Evolutionary conservation across 441 rosid species (phyloP).

Genomic region (Bruguiera hainesii): DNA sequence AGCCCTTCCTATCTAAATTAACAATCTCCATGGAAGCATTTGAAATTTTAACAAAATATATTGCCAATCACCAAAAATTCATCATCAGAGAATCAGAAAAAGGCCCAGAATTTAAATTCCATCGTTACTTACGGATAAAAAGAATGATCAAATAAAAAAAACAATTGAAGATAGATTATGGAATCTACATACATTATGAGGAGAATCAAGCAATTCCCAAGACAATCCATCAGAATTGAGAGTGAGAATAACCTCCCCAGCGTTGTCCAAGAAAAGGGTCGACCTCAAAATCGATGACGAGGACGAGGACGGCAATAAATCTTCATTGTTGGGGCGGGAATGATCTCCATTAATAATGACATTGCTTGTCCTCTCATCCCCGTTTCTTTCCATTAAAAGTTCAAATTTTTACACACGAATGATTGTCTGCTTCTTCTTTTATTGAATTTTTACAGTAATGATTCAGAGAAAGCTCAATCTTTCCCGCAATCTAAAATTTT

Average conservation of each 20-base stretch:
- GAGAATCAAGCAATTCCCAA: slow-evolving; percentile 56
- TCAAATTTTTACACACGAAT: background rate
- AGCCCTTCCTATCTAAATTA: no score
- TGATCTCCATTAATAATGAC: slow-evolving; percentile 10
- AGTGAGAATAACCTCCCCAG: slow-evolving; percentile 58
- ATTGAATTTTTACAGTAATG: background rate
- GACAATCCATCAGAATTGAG: slow-evolving; percentile 58
- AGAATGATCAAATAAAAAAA: no score
- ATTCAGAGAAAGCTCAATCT: background rate
- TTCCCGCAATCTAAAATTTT: no score
- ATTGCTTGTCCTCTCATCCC: slow-evolving; percentile 12
- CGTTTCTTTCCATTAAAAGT: slow-evolving; percentile 30
- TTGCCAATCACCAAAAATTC: no score
- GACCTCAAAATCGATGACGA: slow-evolving; percentile 28
- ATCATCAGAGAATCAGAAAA: no score
- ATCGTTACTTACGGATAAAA: no score
- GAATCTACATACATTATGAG: slow-evolving; percentile 40
- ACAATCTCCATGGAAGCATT: no score
- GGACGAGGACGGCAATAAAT: slow-evolving; percentile 10
- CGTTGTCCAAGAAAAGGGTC: slow-evolving; percentile 52
- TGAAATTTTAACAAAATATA: no score
- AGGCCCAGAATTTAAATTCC: no score
- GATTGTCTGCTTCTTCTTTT: background rate
- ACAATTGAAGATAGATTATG: no score
- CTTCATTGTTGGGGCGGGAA: slow-evolving; percentile 22